These are phyloP conservation scores for Pseudocercospora fuligena DNA, from an alignment of 2,329 filamentous ascomycete species.

Conservation along the genomic window DNA sequence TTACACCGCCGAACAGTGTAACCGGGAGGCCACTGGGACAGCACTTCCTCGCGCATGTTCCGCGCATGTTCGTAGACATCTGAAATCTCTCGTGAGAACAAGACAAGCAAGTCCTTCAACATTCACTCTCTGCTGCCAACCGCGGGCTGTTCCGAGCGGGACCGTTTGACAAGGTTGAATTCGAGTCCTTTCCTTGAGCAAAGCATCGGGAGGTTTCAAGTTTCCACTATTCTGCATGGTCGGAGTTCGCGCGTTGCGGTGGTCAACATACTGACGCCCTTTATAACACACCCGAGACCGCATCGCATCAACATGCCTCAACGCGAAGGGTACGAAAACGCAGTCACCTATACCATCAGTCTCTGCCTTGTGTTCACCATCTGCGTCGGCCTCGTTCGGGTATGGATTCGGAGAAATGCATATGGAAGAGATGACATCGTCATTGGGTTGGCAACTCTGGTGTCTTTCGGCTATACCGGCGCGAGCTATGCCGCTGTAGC, in stretches of 20 bases:
- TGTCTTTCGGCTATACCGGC: slow-evolving; percentile 37
- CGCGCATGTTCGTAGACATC: not conserved
- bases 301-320: slow-evolving; percentile 28
- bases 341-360: slow-evolving; percentile 37
- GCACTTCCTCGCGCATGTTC: slow-evolving; percentile 3
- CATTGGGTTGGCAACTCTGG: slow-evolving; percentile 36
- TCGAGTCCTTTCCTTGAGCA: not conserved
- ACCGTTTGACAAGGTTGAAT: slow-evolving; percentile 2
- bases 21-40: slow-evolving; percentile 9
- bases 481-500: slow-evolving; percentile 36
- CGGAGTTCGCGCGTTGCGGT: slow-evolving; percentile 7
- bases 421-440: slow-evolving; percentile 39
- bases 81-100: slow-evolving; percentile 10
- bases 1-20: slow-evolving; percentile 9
- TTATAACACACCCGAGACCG: not conserved
- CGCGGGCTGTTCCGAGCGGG: slow-evolving; percentile 5
- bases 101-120: slow-evolving; percentile 4
- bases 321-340: slow-evolving; percentile 34
- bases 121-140: slow-evolving; percentile 7
- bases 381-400: slow-evolving; percentile 36
- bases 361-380: slow-evolving; percentile 40
- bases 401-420: slow-evolving; percentile 37
- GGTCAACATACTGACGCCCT: slow-evolving; percentile 1
- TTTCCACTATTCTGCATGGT: slow-evolving; percentile 9
- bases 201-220: slow-evolving; percentile 9